A percentile compares a stretch with the other conserved stretches of the same genome.
These are phyloP conservation scores for Parathielavia hyrcaniae DNA, from an alignment of 495 filamentous ascomycete genomes.

Conservation along the genomic window DNA sequence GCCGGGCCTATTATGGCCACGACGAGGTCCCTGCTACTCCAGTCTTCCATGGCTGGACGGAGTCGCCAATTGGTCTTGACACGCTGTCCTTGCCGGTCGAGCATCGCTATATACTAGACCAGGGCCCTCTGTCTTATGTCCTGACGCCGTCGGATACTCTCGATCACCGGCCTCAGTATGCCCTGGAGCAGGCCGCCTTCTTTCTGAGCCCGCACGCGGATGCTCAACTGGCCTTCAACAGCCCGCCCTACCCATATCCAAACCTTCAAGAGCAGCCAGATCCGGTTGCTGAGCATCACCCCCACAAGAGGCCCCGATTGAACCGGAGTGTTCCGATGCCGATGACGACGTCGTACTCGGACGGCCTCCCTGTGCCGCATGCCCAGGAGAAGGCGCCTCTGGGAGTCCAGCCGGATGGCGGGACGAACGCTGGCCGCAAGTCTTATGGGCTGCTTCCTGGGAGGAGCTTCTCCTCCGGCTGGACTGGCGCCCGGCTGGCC, in stretches of 20 bases:
- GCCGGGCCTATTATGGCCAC: conserved; percentile 42
- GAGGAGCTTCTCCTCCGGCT: conserved; percentile 26
- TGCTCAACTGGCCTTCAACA: conserved; percentile 19
- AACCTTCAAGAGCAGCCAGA: background rate
- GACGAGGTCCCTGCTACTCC: conserved; percentile 38
- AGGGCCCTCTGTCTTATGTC: conserved; percentile 28
- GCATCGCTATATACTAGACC: conserved; percentile 39
- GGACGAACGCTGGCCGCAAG: conserved; percentile 18
- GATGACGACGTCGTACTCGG: conserved; percentile 21
- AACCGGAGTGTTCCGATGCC: conserved; percentile 31
- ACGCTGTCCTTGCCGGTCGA: conserved; percentile 29
- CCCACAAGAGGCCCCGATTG: conserved; percentile 37
- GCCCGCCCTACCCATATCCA: background rate
- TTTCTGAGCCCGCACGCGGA: conserved; percentile 18
- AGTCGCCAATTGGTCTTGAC: conserved; percentile 28
- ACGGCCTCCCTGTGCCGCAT: conserved; percentile 17
- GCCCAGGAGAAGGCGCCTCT: conserved; percentile 38
- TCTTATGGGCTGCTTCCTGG: conserved; percentile 20
- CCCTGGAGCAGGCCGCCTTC: conserved; percentile 36
- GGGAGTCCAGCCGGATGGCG: conserved; percentile 23
- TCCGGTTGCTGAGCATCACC: conserved; percentile 8
- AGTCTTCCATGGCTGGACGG: conserved; percentile 34
- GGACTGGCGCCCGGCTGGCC: conserved; percentile 33
- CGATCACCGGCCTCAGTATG: conserved; percentile 32
- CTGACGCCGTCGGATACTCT: conserved; percentile 27